Percentiles rank a stretch among this genome's conserved stretches.
Evolutionary conservation across 1,139 yeast genomes (phyloP).

Genomic region (Candida sanyaensis): DNA sequence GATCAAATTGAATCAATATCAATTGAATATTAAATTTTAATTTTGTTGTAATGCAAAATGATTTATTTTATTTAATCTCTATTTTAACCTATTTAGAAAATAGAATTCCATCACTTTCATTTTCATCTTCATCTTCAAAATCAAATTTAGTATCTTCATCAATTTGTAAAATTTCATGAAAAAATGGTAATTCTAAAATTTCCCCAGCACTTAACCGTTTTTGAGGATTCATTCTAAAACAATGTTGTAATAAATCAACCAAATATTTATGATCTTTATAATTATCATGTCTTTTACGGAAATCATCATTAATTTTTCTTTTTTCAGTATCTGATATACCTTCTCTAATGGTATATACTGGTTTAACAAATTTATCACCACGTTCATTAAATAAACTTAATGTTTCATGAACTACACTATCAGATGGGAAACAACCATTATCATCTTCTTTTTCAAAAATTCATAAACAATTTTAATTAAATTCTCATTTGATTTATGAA

Average conservation of each 20-base stretch:
- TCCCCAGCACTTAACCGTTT: slow-evolving; percentile 58
- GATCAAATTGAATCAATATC: no score
- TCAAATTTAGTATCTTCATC: slow-evolving; percentile 20
- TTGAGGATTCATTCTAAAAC: slow-evolving; percentile 59
- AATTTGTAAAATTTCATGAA: slow-evolving; percentile 36
- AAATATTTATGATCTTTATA: slow-evolving; percentile 47
- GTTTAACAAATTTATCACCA: slow-evolving; percentile 29
- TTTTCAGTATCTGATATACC: slow-evolving; percentile 8
- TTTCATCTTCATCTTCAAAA: slow-evolving; percentile 21
- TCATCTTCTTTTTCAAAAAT: slow-evolving; percentile 34
- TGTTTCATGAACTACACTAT: slow-evolving; percentile 43
- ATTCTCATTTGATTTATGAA: slow-evolving; percentile 27
- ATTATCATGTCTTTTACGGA: slow-evolving; percentile 22
- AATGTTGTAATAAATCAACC: slow-evolving; percentile 52
- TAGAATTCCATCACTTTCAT: slow-evolving; percentile 39
- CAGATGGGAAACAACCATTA: slow-evolving; percentile 39
- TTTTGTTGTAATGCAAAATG: no score
- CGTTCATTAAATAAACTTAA: slow-evolving; percentile 29
- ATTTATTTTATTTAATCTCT: no score
- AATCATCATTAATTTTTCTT: slow-evolving; percentile 14
- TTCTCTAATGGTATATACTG: slow-evolving; percentile 13
- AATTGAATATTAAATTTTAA: no score
- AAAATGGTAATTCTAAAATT: slow-evolving; percentile 57
- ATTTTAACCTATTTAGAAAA: slow-evolving; percentile 17
- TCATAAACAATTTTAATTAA: slow-evolving; percentile 33